Conservation (phyloP, 208 protist species). For the Crithidia acanthocephali region DNA sequence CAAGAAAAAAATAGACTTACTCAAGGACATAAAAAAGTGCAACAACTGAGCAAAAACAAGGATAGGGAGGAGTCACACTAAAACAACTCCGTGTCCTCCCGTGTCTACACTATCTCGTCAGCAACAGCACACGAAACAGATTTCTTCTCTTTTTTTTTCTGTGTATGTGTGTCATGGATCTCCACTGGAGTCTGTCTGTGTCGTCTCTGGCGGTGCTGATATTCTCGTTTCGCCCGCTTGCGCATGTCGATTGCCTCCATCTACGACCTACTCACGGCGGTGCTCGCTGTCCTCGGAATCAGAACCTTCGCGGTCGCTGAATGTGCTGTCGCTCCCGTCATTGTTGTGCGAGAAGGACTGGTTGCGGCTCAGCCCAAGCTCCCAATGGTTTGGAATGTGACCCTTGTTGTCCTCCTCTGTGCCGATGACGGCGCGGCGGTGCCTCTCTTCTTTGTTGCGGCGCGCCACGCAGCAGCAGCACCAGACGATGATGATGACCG, state of each 20-base stretch:
- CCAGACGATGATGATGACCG: constrained; percentile 50
- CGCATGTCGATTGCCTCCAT: not conserved
- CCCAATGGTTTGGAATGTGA: constrained; percentile 49
- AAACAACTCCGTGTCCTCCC: no score
- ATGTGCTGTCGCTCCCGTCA: not conserved
- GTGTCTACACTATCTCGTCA: no score
- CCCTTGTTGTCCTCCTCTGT: constrained; percentile 36
- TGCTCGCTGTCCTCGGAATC: constrained; percentile 1
- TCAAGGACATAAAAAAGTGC: no score
- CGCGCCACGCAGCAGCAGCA: constrained; percentile 48
- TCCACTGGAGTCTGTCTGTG: no score
- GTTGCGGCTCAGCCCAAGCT: constrained; percentile 49
- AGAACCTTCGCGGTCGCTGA: constrained; percentile 23
- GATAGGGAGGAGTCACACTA: no score
- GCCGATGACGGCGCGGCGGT: constrained; percentile 25
- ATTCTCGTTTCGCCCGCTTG: no score
- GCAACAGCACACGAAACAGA: no score
- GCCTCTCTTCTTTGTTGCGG: constrained; percentile 33
- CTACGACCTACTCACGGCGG: not conserved
- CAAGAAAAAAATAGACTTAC: no score
- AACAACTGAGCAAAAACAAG: no score
- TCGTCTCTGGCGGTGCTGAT: no score
- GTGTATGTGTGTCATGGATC: no score
- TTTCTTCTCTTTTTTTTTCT: no score
- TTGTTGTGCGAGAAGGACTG: constrained; percentile 16